phyloP scores from a whole-genome alignment of 2,329 filamentous ascomycete genomes.

The Hypoxylon sp. region DNA sequence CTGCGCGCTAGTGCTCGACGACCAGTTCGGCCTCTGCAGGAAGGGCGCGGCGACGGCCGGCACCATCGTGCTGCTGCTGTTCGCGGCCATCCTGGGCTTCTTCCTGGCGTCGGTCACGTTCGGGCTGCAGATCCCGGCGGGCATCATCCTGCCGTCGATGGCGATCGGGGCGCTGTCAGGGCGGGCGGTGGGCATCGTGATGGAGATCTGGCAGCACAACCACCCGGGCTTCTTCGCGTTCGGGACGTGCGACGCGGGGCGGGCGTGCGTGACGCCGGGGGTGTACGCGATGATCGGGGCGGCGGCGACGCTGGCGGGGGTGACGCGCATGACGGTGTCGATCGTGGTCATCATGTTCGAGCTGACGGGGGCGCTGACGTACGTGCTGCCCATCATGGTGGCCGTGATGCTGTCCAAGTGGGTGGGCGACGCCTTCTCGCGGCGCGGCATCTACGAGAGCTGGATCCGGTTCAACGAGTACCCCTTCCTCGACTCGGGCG shows the following conservation, averaged over 20 bases:
- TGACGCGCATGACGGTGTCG: conserved; percentile 95
- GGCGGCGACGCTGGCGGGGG: conserved; percentile 90
- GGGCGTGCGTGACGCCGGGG: conserved; percentile 88
- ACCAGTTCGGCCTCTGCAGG: conserved; percentile 90
- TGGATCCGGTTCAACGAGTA: conserved; percentile 98
- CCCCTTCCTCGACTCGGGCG: conserved; percentile 91
- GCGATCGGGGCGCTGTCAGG: conserved; percentile 92
- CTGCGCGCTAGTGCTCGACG: conserved; percentile 81
- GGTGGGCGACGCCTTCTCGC: conserved; percentile 95
- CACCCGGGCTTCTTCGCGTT: conserved; percentile 83
- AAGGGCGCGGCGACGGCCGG: conserved; percentile 82
- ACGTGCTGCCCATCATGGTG: conserved; percentile 98
- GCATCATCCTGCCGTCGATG: conserved; percentile 95
- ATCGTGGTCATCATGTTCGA: conserved; percentile 99
- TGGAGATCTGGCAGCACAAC: conserved; percentile 85
- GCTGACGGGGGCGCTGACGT: conserved; percentile 92
- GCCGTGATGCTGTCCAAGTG: conserved; percentile 98
- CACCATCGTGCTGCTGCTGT: conserved; percentile 81
- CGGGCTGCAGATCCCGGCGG: conserved; percentile 91
- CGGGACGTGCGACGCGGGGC: conserved; percentile 80
- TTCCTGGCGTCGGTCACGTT: conserved; percentile 88
- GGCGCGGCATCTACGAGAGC: conserved; percentile 92
- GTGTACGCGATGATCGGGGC: conserved; percentile 97
- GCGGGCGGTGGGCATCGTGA: conserved; percentile 84
- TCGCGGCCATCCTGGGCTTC: conserved; percentile 85